Evolutionary conservation across 148 eudicot genomes (phyloP), one percentile per base, ranked within the genome.

Genomic region (Diospyros lotus): DNA sequence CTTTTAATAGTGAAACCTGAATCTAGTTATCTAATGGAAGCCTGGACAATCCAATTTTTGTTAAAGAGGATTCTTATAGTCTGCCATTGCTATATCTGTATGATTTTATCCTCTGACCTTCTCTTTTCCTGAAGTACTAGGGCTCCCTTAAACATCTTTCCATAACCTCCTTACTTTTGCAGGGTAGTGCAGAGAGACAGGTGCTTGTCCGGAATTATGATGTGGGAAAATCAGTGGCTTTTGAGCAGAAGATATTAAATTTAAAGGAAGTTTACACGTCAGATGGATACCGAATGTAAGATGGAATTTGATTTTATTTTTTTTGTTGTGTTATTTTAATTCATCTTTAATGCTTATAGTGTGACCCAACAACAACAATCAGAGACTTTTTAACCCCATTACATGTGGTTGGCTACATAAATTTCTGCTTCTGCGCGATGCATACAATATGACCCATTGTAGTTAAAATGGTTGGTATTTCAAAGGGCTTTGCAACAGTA

Each of bases 151-250:
- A 60, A 17, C 54, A 50, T 54, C 28, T 78, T 48, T 58, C 10
- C 46, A 28, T 28, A 73, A 10, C 18, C 54, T 41, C 9, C 55
- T 53, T 61, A 55, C 40, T 69, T 64, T 74, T 80, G 65, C 80
- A 95, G 97, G 94, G 86, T 28, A 28, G 55, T 79, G 93, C 87
- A 82, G 99, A 95, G 84, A 86, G 94, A 67, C 97, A 87, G 86
- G 99, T 95, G 77, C 97, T 95, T 69, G 99, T 92, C 62, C 83
- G 79, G 69, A 84, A 91, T 75, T 95, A 92, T 71, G 91, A 91
- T 38, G 80, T 79, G 58, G 97, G 96, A 9, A 92, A 82, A 82
- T 42, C 81, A 68, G 93, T 95, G 75, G 87, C 96, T 61, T 95
- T 95, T 79, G 92, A 83, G 61, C 87, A 81, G 59, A 85, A 84